phyloP scores from a whole-genome alignment of 768 basidiomycete species.

The Gelatoporia subvermispora region DNA sequence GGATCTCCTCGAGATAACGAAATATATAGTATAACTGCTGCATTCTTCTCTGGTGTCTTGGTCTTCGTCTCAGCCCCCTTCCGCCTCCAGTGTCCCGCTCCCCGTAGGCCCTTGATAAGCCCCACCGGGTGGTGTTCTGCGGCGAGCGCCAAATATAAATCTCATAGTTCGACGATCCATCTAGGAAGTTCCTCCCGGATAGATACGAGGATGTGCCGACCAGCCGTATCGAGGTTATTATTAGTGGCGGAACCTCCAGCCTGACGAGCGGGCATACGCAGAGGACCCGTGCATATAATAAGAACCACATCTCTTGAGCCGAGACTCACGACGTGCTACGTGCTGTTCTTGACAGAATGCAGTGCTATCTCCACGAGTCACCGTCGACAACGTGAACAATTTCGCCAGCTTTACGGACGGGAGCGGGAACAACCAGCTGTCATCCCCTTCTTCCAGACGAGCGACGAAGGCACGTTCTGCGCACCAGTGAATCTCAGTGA shows the following conservation, averaged over 20 bases:
- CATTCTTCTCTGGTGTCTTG: slow-evolving; percentile 32
- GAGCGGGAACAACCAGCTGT: slow-evolving; percentile 27
- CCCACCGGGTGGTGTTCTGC: slow-evolving; percentile 58
- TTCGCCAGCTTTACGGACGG: slow-evolving; percentile 59
- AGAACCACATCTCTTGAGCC: not conserved
- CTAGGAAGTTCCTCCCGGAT: slow-evolving; percentile 36
- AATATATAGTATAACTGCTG: slow-evolving; percentile 32
- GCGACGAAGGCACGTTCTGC: slow-evolving; percentile 61
- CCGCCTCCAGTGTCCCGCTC: slow-evolving; percentile 68
- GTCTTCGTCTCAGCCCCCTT: slow-evolving; percentile 55
- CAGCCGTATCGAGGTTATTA: slow-evolving; percentile 66
- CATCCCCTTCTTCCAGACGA: slow-evolving; percentile 44
- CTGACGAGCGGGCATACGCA: slow-evolving; percentile 61
- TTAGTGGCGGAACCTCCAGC: slow-evolving; percentile 54
- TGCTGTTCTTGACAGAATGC: slow-evolving; percentile 6
- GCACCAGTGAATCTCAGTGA: slow-evolving; percentile 57
- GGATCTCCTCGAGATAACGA: not conserved
- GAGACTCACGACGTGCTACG: not conserved
- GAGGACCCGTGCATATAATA: slow-evolving; percentile 49
- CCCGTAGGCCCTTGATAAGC: slow-evolving; percentile 66
- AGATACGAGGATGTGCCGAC: slow-evolving; percentile 48
- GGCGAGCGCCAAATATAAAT: slow-evolving; percentile 39
- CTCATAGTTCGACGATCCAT: not conserved
- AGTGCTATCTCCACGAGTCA: slow-evolving; percentile 53
- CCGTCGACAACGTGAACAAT: slow-evolving; percentile 50